These are phyloP conservation scores for Peniophora sp. DNA, from an alignment of 1,284 basidiomycete species.

Conservation along the genomic window DNA sequence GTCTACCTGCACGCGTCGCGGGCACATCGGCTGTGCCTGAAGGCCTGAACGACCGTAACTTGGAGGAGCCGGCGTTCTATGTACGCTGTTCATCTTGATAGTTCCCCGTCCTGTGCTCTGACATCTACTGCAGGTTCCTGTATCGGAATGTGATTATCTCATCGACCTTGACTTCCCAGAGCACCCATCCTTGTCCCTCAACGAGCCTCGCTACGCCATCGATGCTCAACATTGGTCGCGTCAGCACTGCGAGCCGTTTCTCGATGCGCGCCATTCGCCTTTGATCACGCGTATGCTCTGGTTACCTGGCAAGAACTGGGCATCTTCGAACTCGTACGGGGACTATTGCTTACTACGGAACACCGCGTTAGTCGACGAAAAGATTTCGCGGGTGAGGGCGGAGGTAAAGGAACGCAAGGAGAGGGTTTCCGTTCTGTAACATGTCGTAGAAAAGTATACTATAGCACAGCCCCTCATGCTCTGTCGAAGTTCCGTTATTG, in stretches of 20 bases:
- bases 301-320: conserved; percentile 67
- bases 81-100: conserved; percentile 40
- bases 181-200: conserved; percentile 41
- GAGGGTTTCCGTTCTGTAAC: not conserved
- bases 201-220: conserved; percentile 74
- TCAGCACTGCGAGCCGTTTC: conserved; percentile 69
- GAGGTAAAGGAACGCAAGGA: not conserved
- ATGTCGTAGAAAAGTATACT: too few species aligned
- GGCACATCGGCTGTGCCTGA: conserved; percentile 59
- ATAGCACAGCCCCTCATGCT: too few species aligned
- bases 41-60: conserved; percentile 86
- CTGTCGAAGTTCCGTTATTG: too few species aligned
- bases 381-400: conserved; percentile 24
- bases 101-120: conserved; percentile 4
- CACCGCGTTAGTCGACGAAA: conserved; percentile 29
- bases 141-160: conserved; percentile 76
- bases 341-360: conserved; percentile 68
- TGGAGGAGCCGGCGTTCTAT: conserved; percentile 73
- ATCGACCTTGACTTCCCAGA: conserved; percentile 80
- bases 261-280: conserved; percentile 72
- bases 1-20: conserved; percentile 49
- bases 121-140: conserved; percentile 48
- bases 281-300: conserved; percentile 69
- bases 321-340: conserved; percentile 53
- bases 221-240: conserved; percentile 67